Evolutionary conservation across 257 asterid species (phyloP).

Genomic region (Gynochthodes officinalis): DNA sequence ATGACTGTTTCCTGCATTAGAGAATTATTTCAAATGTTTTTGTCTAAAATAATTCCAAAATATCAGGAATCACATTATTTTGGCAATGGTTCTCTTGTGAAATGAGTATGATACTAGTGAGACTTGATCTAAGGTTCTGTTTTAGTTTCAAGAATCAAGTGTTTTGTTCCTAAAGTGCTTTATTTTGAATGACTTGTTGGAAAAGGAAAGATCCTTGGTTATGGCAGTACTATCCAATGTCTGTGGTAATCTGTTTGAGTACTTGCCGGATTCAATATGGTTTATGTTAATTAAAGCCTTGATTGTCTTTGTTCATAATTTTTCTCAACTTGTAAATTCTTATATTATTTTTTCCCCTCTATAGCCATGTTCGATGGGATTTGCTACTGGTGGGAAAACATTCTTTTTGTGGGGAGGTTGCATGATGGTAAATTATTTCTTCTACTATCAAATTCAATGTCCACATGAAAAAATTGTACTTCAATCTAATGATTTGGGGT

Average conservation of each 20-base stretch:
- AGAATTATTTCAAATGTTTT: neutral
- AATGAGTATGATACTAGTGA: neutral
- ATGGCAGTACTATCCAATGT: neutral
- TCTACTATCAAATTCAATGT: slow-evolving; percentile 1
- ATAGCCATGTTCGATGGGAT: slow-evolving; percentile 99
- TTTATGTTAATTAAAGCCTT: neutral
- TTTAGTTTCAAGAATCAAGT: neutral
- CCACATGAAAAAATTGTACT: slow-evolving; percentile 8
- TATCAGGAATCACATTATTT: neutral
- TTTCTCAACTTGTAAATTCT: neutral
- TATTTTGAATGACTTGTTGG: neutral
- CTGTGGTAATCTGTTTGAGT: neutral
- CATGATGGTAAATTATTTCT: slow-evolving; percentile 75
- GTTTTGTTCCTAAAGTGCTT: neutral
- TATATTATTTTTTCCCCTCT: slow-evolving; percentile 18
- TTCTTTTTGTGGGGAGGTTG: slow-evolving; percentile 99
- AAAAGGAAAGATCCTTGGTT: neutral
- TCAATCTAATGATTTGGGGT: slow-evolving; percentile 9
- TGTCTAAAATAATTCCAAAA: neutral
- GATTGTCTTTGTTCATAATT: neutral
- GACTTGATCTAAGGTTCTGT: neutral
- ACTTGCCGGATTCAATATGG: neutral
- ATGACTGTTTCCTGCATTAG: neutral
- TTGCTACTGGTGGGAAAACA: slow-evolving; percentile 98
- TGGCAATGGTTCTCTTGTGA: neutral